phyloP scores from a whole-genome alignment of 1,284 basidiomycete species.

The Cutaneotrichosporon spelunceum region DNA sequence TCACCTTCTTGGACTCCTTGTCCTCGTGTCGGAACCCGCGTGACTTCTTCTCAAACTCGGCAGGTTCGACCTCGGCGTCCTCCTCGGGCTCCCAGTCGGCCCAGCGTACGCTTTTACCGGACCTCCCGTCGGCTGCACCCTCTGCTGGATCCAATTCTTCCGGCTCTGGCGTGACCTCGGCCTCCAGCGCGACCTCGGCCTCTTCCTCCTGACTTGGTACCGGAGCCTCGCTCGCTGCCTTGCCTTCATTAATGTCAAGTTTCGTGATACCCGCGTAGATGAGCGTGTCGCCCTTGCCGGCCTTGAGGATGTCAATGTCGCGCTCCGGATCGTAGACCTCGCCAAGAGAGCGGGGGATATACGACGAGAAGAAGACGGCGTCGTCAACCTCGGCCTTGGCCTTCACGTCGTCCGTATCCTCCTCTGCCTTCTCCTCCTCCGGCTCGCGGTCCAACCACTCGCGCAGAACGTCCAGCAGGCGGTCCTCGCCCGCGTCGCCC shows the following conservation, averaged over 20 bases:
- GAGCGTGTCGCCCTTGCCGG: slow-evolving; percentile 66
- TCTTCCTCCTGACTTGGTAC: neutral
- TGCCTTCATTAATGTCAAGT: slow-evolving; percentile 55
- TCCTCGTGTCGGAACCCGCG: slow-evolving; percentile 88
- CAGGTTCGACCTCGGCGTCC: slow-evolving; percentile 46
- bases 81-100: slow-evolving; percentile 44
- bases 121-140: neutral
- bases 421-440: slow-evolving; percentile 13
- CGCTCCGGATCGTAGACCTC: slow-evolving; percentile 90
- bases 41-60: slow-evolving; percentile 59
- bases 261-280: slow-evolving; percentile 85
- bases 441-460: slow-evolving; percentile 57
- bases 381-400: slow-evolving; percentile 62
- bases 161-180: slow-evolving; percentile 1
- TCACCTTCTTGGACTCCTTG: slow-evolving; percentile 82
- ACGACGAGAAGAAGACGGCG: slow-evolving; percentile 78
- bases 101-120: slow-evolving; percentile 22
- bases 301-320: slow-evolving; percentile 69
- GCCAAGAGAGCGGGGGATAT: slow-evolving; percentile 86
- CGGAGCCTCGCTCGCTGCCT: slow-evolving; percentile 12
- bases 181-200: slow-evolving; percentile 9
- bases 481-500: slow-evolving; percentile 48
- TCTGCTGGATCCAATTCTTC: slow-evolving; percentile 13
- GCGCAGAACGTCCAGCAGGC: slow-evolving; percentile 51
- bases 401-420: slow-evolving; percentile 7